Base-by-base conservation (phyloP, 1,284 basidiomycete species). In the Ceratobasidium sp. region DNA sequence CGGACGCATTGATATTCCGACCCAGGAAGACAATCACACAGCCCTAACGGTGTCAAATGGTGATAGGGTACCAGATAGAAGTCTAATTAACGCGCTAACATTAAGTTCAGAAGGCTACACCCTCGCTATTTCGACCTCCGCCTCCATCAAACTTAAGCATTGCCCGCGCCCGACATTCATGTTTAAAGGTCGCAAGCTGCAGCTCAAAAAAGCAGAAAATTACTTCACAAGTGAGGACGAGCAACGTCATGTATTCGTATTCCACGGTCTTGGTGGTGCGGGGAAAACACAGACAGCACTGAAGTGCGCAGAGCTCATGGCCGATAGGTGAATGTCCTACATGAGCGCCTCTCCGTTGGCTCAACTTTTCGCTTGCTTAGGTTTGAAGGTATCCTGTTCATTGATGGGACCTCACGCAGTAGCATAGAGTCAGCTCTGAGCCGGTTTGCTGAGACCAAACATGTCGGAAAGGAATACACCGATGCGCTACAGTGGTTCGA, bases 201-300 rank as follows among this genome's bases (percentile, higher is more conserved):
- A 13, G 12, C 3, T 50, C 3, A 27, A 27, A 22, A 17, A 10
- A 7, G n/a, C 31, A n/a, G 22, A 27, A 10, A 22, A 17, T 5
- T 50, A 3, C 17, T 6, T 50, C 10, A 29, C 3, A 27, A 17
- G 47, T 29, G 47, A 25, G 22, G 12, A 10, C 17, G 8, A 1
- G 22, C 12, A 34, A 2, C 52, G 31, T 4, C 52, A 20, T 54
- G 22, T 54, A 32, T 54, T 13, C 22, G 52, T 54, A 10, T 3
- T 54, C 1, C 29, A 54, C 12, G 52, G 52, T 34, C n/a, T n/a
- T n/a, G n/a, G n/a, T n/a, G n/a, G n/a, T n/a, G n/a, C n/a, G n/a
- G n/a, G n/a, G n/a, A n/a, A 54, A 20, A 54, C 52, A 20, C 52
- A 54, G n/a, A 17, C 38, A 35, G 52, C 52, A 34, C 29, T 54